A percentile compares a stretch with the other conserved stretches of the same genome.
Evolutionary conservation across 352 stramenopile genomes (phyloP).

Genomic region (Globisporangium mamillatum): DNA sequence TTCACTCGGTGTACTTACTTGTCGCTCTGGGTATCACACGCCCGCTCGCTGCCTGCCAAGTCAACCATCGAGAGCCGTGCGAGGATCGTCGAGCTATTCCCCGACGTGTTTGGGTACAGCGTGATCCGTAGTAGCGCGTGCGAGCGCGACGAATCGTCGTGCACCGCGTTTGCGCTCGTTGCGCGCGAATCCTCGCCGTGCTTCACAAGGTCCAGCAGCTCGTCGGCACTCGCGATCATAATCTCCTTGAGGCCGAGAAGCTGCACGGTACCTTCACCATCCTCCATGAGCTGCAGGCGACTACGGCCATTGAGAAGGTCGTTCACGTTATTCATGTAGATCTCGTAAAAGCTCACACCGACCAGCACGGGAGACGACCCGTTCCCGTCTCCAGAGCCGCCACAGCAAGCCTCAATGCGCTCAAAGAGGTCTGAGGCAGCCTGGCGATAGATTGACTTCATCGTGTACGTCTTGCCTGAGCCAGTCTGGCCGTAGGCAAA

Average conservation of each 20-base stretch:
- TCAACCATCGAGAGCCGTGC: constrained; percentile 86
- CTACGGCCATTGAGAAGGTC: constrained; percentile 90
- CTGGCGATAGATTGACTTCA: constrained; percentile 80
- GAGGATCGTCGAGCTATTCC: constrained; percentile 17
- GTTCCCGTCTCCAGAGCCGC: neutral
- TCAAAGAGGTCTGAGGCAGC: constrained; percentile 59
- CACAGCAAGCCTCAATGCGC: constrained; percentile 24
- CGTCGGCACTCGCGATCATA: constrained; percentile 65
- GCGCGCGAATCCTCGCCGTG: constrained; percentile 74
- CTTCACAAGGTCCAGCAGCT: constrained; percentile 90
- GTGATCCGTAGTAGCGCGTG: constrained; percentile 88
- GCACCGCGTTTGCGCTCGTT: constrained; percentile 87
- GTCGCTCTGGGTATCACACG: constrained; percentile 90
- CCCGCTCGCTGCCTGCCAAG: constrained; percentile 92
- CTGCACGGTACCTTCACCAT: constrained; percentile 90
- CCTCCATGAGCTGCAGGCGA: constrained; percentile 91
- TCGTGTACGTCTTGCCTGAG: constrained; percentile 93
- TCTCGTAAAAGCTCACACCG: constrained; percentile 94
- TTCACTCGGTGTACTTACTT: constrained; percentile 23
- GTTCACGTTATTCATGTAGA: constrained; percentile 95
- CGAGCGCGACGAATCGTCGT: constrained; percentile 81
- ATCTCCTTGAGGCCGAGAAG: constrained; percentile 91
- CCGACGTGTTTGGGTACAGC: constrained; percentile 21
- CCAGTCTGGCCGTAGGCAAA: constrained; percentile 94
- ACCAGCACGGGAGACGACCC: constrained; percentile 48